Evolutionary conservation across 345 rosid species (phyloP).

Genomic region (Gynandropsis gynandra): DNA sequence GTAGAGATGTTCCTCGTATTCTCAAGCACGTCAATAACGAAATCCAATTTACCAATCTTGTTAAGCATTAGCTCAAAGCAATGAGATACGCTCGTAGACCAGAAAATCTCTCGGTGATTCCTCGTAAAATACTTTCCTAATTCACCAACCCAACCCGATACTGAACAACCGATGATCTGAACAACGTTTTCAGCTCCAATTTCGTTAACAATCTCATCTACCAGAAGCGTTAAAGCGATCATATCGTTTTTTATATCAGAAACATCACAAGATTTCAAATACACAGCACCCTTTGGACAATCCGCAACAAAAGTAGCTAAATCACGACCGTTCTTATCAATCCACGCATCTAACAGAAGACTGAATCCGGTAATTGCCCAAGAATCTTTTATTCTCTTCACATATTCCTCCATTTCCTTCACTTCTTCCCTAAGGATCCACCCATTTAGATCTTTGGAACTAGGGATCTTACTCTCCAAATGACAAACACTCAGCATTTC

Average conservation of each 20-base stretch:
- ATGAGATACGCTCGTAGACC: slow-evolving; percentile 49
- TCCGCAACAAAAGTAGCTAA: slow-evolving; percentile 48
- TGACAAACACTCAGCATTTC: slow-evolving; percentile 28
- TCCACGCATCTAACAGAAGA: slow-evolving; percentile 63
- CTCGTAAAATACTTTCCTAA: slow-evolving; percentile 34
- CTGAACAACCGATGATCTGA: slow-evolving; percentile 46
- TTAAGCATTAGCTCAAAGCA: slow-evolving; percentile 54
- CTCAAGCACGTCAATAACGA: slow-evolving; percentile 24
- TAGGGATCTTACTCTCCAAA: slow-evolving; percentile 22
- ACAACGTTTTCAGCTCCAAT: slow-evolving; percentile 45
- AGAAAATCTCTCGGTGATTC: slow-evolving; percentile 33
- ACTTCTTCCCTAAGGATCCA: slow-evolving; percentile 33
- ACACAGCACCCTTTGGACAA: slow-evolving; percentile 43
- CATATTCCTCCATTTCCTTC: slow-evolving; percentile 33
- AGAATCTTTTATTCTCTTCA: slow-evolving; percentile 35
- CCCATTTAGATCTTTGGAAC: slow-evolving; percentile 30
- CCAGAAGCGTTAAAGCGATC: slow-evolving; percentile 27
- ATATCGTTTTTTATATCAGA: slow-evolving; percentile 20
- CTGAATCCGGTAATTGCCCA: slow-evolving; percentile 60
- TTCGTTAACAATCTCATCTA: slow-evolving; percentile 36
- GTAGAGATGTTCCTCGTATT: slow-evolving; percentile 33
- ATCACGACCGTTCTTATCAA: slow-evolving; percentile 36
- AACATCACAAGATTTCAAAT: slow-evolving; percentile 42
- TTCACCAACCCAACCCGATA: slow-evolving; percentile 44
- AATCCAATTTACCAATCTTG: slow-evolving; percentile 27